Evolutionary conservation across 441 rosid genomes (phyloP).

Genomic region (Dalechampia spathulata): DNA sequence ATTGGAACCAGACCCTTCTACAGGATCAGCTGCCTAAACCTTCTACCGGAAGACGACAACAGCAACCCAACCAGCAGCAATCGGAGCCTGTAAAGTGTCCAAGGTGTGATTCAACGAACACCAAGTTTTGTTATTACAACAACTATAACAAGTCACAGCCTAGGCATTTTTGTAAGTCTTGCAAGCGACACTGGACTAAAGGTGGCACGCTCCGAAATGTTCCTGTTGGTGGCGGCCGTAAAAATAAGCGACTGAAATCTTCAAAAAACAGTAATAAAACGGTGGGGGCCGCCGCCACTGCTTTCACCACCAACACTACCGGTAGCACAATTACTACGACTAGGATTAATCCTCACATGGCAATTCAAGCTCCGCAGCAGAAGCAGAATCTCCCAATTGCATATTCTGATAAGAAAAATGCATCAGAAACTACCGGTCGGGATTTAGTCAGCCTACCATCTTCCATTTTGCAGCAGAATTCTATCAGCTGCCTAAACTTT

Average conservation of each 20-base stretch:
- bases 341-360: conserved; percentile 18
- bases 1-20: conserved; percentile 38
- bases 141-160: conserved; percentile 62
- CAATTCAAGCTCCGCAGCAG: conserved; percentile 22
- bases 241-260: conserved; percentile 41
- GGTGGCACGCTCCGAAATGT: conserved; percentile 63
- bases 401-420: conserved; percentile 22
- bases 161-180: conserved; percentile 52
- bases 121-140: conserved; percentile 59
- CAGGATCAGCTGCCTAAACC: conserved; percentile 27
- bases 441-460: conserved; percentile 16
- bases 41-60: conserved; percentile 19
- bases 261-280: conserved; percentile 11
- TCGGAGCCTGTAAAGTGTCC: conserved; percentile 51
- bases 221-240: conserved; percentile 56
- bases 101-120: conserved; percentile 51
- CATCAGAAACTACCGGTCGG: conserved; percentile 15
- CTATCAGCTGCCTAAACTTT: conserved; percentile 13
- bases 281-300: no score
- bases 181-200: conserved; percentile 67
- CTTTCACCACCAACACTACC: neutral
- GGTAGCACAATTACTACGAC: neutral
- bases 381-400: conserved; percentile 19
- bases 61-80: conserved; percentile 19
- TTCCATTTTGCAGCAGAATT: conserved; percentile 19